Evolutionary conservation across 176 grass and related monocot genomes (phyloP).

Genomic region (Elaeis guineensis): DNA sequence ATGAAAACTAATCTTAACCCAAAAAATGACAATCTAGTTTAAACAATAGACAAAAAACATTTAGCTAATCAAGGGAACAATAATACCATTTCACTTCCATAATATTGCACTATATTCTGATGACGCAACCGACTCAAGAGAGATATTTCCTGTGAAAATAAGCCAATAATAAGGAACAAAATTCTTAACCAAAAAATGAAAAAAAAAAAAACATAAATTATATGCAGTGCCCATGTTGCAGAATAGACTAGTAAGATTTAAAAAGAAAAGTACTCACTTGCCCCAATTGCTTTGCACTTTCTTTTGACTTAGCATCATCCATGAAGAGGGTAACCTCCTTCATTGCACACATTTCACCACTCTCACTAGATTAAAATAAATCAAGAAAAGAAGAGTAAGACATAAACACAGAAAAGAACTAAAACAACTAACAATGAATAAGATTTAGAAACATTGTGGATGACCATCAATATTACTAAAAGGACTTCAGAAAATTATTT

Average conservation of each 20-base stretch:
- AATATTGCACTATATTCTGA: constrained; percentile 94
- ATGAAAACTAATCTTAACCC: no score
- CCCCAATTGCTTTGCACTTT: constrained; percentile 84
- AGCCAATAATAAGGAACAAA: constrained; percentile 23
- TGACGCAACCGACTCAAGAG: constrained; percentile 84
- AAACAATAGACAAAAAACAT: background rate
- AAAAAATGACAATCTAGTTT: no score
- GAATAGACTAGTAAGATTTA: background rate
- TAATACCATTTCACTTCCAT: constrained; percentile 94
- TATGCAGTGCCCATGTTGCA: constrained; percentile 10
- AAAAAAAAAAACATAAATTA: constrained; percentile 19
- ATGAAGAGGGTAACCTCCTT: constrained; percentile 98
- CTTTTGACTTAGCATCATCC: constrained; percentile 97
- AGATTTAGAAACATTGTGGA: no score
- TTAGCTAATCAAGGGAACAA: background rate
- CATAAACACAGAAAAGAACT: background rate
- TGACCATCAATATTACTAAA: no score
- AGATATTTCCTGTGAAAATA: constrained; percentile 81
- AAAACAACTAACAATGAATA: no score
- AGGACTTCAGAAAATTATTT: no score
- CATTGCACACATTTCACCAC: constrained; percentile 99
- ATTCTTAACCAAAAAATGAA: constrained; percentile 5
- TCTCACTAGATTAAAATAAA: constrained; percentile 47
- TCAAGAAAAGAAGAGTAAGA: constrained; percentile 23
- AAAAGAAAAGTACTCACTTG: constrained; percentile 43